Evolutionary conservation across 345 rosid genomes (phyloP).

Genomic region (Clausena lansium): DNA sequence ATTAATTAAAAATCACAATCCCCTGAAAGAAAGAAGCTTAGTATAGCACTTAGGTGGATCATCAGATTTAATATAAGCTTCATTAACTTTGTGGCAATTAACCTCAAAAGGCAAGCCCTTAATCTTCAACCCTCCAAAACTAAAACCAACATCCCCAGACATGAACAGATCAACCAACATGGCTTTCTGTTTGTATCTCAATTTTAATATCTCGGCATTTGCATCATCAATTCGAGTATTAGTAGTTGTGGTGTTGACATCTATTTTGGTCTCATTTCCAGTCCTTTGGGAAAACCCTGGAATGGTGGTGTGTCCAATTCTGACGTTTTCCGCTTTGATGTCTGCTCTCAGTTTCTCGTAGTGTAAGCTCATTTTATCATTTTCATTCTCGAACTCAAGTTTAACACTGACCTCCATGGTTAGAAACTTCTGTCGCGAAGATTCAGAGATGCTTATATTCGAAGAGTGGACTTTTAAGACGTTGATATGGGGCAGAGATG

Average conservation of each 20-base stretch:
- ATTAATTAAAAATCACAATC: neutral
- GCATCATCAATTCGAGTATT: conserved; percentile 20
- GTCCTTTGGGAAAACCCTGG: conserved; percentile 23
- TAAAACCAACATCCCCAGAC: conserved; percentile 25
- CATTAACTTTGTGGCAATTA: conserved; percentile 27
- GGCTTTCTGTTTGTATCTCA: conserved; percentile 8
- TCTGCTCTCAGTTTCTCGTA: conserved; percentile 23
- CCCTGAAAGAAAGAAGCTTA: conserved; percentile 20
- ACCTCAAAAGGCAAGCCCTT: conserved; percentile 22
- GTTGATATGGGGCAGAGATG: conserved; percentile 23
- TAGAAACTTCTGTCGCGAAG: conserved; percentile 22
- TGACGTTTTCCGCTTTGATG: conserved; percentile 23
- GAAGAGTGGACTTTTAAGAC: conserved; percentile 22
- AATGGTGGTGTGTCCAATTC: conserved; percentile 21
- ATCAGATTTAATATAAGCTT: conserved; percentile 22
- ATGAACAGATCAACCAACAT: neutral
- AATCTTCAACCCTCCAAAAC: conserved; percentile 27
- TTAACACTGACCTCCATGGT: conserved; percentile 16
- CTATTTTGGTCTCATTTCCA: conserved; percentile 10
- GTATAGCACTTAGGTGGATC: conserved; percentile 27
- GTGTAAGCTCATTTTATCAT: conserved; percentile 19
- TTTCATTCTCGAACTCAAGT: conserved; percentile 27
- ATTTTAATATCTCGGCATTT: conserved; percentile 22
- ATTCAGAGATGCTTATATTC: neutral
- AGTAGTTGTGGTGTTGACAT: neutral